phyloP scores from a whole-genome alignment of 208 protist genomes.

The Trypanosoma theileri region DNA sequence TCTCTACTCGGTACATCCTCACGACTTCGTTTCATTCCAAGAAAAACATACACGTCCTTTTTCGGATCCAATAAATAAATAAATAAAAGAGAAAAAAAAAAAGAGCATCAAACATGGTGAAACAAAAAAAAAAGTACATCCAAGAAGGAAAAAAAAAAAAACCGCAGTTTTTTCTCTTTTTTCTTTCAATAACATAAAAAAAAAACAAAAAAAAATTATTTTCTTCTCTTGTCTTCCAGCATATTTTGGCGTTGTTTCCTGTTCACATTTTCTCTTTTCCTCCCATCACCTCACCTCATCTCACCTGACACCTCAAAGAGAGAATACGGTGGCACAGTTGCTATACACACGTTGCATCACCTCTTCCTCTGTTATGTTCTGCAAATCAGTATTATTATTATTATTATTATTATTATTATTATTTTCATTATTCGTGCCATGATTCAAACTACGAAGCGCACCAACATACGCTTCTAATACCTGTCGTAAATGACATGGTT shows the following conservation, averaged over 20 bases:
- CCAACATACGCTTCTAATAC: slow-evolving; percentile 75
- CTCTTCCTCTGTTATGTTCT: slow-evolving; percentile 33
- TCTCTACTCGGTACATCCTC: slow-evolving; percentile 9
- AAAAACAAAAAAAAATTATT: not conserved
- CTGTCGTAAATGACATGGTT: slow-evolving; percentile 87
- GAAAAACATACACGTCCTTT: not conserved
- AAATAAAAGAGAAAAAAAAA: slow-evolving; percentile 15
- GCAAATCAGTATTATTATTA: not conserved
- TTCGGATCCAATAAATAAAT: slow-evolving; percentile 5
- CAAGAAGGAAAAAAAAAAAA: slow-evolving; percentile 22
- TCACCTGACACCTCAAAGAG: slow-evolving; percentile 6
- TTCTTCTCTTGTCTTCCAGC: no score
- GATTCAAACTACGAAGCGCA: slow-evolving; percentile 9
- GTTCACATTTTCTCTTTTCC: not conserved
- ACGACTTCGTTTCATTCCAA: slow-evolving; percentile 14
- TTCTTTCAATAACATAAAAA: slow-evolving; percentile 2
- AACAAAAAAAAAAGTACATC: not conserved
- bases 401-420: no score
- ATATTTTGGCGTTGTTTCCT: not conserved
- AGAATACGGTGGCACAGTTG: slow-evolving; percentile 52
- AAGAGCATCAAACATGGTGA: not conserved
- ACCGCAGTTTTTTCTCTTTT: not conserved
- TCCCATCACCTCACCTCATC: not conserved
- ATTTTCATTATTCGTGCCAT: slow-evolving; percentile 15
- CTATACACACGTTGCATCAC: slow-evolving; percentile 40